phyloP scores from a whole-genome alignment of 2,329 filamentous ascomycete species.

The Microthyrium microscopicum region DNA sequence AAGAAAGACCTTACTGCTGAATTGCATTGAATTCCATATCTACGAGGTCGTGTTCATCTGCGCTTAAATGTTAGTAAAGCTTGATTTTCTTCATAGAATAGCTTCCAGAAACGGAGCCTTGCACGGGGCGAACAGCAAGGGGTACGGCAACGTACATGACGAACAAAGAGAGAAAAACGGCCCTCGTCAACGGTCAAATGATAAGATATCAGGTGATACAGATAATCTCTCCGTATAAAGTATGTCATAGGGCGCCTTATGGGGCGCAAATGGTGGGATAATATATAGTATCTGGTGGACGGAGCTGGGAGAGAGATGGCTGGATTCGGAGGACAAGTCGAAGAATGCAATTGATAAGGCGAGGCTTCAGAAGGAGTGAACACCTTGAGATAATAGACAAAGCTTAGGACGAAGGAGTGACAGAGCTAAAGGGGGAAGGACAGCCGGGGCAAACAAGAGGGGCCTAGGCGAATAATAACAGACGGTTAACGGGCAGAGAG shows the following conservation, averaged over 20 bases:
- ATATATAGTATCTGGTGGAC: conserved; percentile 1
- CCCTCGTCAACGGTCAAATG: no score
- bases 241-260: background rate
- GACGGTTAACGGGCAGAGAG: background rate
- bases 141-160: no score
- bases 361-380: conserved; percentile 1
- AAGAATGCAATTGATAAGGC: background rate
- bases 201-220: background rate
- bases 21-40: conserved; percentile 27
- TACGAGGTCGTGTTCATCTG: conserved; percentile 1
- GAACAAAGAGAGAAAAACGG: no score
- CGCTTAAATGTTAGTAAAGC: background rate
- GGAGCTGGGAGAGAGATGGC: background rate
- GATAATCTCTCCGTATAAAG: background rate
- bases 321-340: background rate
- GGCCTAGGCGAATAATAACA: background rate
- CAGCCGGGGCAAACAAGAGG: background rate
- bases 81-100: background rate
- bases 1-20: conserved; percentile 19
- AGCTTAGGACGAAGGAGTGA: conserved; percentile 3
- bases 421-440: conserved; percentile 3
- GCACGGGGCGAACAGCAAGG: background rate
- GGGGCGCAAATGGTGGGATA: conserved; percentile 2
- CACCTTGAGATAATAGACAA: background rate
- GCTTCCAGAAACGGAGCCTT: background rate